phyloP scores from a whole-genome alignment of 345 rosid species.

The Zanthoxylum bungeanum region DNA sequence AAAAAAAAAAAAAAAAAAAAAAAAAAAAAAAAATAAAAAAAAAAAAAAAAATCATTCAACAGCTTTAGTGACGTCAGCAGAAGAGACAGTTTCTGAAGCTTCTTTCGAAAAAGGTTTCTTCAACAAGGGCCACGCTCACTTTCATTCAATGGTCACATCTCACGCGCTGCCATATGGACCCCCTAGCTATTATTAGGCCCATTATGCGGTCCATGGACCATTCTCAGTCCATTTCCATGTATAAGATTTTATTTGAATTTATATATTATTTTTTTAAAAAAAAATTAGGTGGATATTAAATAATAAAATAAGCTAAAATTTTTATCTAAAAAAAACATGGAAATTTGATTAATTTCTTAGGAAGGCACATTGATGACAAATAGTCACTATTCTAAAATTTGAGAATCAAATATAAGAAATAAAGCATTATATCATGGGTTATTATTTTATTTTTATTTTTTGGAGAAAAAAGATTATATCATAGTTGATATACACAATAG shows the following conservation, averaged over 20 bases:
- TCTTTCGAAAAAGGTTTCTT: not conserved
- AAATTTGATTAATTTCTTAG: not conserved
- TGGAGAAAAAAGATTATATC: too few relatives aligned
- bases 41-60: too few relatives aligned
- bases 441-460: too few relatives aligned
- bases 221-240: slow-evolving; percentile 1
- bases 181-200: not conserved
- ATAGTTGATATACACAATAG: too few relatives aligned
- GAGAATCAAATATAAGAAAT: not conserved
- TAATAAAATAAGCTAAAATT: too few relatives aligned
- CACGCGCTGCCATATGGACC: slow-evolving; percentile 11
- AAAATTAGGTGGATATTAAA: too few relatives aligned
- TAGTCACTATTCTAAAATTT: not conserved
- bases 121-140: slow-evolving; percentile 15
- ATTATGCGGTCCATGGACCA: slow-evolving; percentile 9
- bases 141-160: slow-evolving; percentile 1
- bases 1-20: not conserved
- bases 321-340: not conserved
- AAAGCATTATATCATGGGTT: too few relatives aligned
- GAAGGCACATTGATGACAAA: not conserved
- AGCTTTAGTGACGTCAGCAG: slow-evolving; percentile 14
- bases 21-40: not conserved
- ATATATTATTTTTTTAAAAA: too few relatives aligned
- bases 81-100: not conserved
- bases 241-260: not conserved